phyloP scores from a whole-genome alignment of 768 basidiomycete species.

The Boletus sensibilis region DNA sequence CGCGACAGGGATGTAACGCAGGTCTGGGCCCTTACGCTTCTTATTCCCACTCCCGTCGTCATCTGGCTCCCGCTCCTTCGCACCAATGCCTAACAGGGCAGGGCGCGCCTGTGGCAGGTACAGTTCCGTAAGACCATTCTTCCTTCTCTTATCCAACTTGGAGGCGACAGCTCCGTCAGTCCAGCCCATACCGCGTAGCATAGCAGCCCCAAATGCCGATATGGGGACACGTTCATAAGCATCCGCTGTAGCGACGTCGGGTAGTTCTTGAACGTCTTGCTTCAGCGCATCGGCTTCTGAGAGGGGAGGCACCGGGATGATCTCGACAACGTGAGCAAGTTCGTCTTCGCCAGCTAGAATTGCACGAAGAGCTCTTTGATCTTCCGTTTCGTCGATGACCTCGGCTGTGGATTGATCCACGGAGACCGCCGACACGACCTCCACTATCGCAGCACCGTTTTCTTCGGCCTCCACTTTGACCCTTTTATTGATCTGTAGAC shows the following conservation, averaged over 20 bases:
- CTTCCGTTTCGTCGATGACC: constrained; percentile 61
- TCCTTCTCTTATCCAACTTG: constrained; percentile 47
- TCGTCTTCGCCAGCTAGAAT: constrained; percentile 56
- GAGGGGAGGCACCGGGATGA: constrained; percentile 57
- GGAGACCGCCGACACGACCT: not conserved
- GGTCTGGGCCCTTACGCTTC: constrained; percentile 51
- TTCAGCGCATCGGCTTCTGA: constrained; percentile 83
- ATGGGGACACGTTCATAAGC: constrained; percentile 93
- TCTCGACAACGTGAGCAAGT: constrained; percentile 47
- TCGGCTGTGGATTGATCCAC: constrained; percentile 19
- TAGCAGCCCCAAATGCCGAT: constrained; percentile 88
- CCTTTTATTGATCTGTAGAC: constrained; percentile 53
- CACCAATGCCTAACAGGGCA: constrained; percentile 88
- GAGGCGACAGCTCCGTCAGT: constrained; percentile 76
- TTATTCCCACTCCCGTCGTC: constrained; percentile 67
- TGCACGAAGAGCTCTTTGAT: constrained; percentile 77
- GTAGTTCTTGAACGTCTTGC: constrained; percentile 80
- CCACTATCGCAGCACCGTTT: constrained; percentile 15
- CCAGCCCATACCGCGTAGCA: constrained; percentile 97
- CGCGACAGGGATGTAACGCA: constrained; percentile 81
- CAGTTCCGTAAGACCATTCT: constrained; percentile 64
- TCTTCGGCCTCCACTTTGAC: constrained; percentile 34
- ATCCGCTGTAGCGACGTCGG: constrained; percentile 69
- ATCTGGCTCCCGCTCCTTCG: constrained; percentile 76
- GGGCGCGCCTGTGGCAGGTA: constrained; percentile 83